Evolutionary conservation across 164 flowering plant species (phyloP).

Genomic region (Nelumbo lutea): DNA sequence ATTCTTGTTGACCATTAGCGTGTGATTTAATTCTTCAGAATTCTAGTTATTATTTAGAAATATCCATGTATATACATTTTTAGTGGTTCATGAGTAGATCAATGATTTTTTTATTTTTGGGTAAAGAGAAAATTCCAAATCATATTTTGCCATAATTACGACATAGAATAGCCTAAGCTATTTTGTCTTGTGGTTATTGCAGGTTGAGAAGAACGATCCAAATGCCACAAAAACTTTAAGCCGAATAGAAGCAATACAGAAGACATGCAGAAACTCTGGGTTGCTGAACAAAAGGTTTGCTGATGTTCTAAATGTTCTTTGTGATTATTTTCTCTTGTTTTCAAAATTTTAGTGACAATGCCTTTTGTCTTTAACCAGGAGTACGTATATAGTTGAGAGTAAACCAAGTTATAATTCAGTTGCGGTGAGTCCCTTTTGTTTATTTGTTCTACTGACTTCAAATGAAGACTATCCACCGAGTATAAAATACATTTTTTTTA

Average conservation of each 20-base stretch:
- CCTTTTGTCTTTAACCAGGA: slow-evolving; percentile 31
- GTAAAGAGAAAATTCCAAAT: not conserved
- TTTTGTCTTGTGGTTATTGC: slow-evolving; percentile 3
- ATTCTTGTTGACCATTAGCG: too few relatives aligned
- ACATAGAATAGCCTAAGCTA: not conserved
- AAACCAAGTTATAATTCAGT: slow-evolving; percentile 28
- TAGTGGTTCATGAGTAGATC: not conserved
- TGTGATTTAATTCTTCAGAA: too few relatives aligned
- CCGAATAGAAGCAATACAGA: slow-evolving; percentile 53
- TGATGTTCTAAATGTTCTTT: not conserved
- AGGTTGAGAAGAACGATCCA: slow-evolving; percentile 71
- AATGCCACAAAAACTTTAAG: slow-evolving; percentile 53
- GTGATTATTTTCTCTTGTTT: not conserved
- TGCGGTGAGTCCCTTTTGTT: slow-evolving; percentile 25
- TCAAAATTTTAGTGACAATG: not conserved
- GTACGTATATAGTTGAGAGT: slow-evolving; percentile 37
- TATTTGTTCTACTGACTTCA: not conserved
- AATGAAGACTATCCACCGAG: slow-evolving; percentile 6
- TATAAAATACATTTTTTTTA: not conserved
- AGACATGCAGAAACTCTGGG: slow-evolving; percentile 62
- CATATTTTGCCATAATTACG: not conserved
- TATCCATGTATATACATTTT: not conserved
- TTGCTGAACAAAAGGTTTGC: slow-evolving; percentile 48
- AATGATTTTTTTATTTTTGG: not conserved
- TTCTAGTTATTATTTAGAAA: too few relatives aligned